phyloP scores from a whole-genome alignment of 768 basidiomycete species.

The Lactarius quietus region DNA sequence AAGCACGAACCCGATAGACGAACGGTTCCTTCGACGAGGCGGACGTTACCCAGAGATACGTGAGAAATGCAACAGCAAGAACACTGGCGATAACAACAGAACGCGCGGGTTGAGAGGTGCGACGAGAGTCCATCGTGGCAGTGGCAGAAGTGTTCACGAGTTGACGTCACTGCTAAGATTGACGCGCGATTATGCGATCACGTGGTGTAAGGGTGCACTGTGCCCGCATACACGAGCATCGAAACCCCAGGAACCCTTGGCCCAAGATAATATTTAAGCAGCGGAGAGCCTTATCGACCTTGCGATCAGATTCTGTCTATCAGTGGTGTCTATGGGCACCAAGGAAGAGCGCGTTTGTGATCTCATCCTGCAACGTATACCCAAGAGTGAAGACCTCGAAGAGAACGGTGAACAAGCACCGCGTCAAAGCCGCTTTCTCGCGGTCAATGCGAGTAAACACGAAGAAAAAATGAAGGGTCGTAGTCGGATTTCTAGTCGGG shows the following conservation, averaged over 20 bases:
- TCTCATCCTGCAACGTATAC: constrained; percentile 87
- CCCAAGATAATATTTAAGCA: no score
- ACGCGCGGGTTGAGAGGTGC: background rate
- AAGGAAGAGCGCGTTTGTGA: constrained; percentile 93
- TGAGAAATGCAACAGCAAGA: background rate
- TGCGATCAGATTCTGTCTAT: no score
- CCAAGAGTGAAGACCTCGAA: constrained; percentile 82
- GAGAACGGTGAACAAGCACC: constrained; percentile 88
- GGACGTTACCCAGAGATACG: background rate
- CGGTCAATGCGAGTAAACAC: constrained; percentile 76
- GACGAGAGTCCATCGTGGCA: constrained; percentile 1
- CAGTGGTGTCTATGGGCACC: no score
- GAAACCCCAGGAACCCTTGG: no score
- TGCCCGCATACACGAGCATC: no score
- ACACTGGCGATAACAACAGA: background rate
- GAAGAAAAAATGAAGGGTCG: constrained; percentile 42
- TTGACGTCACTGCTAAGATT: background rate
- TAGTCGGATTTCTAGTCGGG: constrained; percentile 37
- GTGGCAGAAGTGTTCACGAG: background rate
- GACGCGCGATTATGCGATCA: background rate
- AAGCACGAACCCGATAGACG: constrained; percentile 1
- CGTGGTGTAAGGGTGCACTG: no score
- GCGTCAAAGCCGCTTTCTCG: constrained; percentile 77
- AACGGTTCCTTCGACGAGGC: background rate
- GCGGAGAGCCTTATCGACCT: no score